Percentiles rank a stretch among this genome's conserved stretches.
Conservation (phyloP, 805 yeast species). For the Wickerhamiella sorbophila region DNA sequence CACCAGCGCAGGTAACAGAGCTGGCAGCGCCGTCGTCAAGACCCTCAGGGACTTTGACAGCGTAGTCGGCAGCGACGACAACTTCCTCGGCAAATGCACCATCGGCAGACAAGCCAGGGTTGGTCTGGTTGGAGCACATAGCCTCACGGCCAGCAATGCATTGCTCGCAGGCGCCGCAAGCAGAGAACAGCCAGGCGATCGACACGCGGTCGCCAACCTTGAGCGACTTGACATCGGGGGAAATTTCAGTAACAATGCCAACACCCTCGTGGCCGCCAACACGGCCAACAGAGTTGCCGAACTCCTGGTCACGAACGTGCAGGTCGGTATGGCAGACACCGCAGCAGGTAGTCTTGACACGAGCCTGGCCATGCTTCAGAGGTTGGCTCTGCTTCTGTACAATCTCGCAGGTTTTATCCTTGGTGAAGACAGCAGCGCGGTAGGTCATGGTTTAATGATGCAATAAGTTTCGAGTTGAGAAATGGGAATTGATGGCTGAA, state of each 20-base stretch:
- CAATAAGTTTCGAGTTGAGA: too few species aligned
- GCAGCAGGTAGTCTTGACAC: conserved; percentile 70
- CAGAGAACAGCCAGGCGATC: conserved; percentile 69
- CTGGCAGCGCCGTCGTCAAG: conserved; percentile 63
- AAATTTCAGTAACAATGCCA: conserved; percentile 68
- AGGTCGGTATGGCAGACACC: conserved; percentile 93
- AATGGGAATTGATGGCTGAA: too few species aligned
- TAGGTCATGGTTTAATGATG: not conserved
- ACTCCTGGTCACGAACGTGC: conserved; percentile 94
- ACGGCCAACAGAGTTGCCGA: conserved; percentile 59
- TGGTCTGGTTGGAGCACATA: conserved; percentile 51
- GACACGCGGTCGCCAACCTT: conserved; percentile 74
- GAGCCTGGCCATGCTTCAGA: conserved; percentile 50
- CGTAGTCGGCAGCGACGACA: conserved; percentile 77
- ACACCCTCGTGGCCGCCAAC: conserved; percentile 91
- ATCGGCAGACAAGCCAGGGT: conserved; percentile 80
- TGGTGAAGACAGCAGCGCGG: not conserved
- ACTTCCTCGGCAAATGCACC: conserved; percentile 89
- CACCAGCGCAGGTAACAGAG: conserved; percentile 83
- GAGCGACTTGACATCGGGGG: conserved; percentile 52
- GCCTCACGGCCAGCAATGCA: conserved; percentile 56
- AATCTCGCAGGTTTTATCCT: not conserved
- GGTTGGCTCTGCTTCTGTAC: not conserved
- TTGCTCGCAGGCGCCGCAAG: conserved; percentile 64
- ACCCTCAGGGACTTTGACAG: conserved; percentile 62